These are phyloP conservation scores for Penicillium italicum DNA, from an alignment of 2,329 filamentous ascomycete species.

Conservation along the genomic window DNA sequence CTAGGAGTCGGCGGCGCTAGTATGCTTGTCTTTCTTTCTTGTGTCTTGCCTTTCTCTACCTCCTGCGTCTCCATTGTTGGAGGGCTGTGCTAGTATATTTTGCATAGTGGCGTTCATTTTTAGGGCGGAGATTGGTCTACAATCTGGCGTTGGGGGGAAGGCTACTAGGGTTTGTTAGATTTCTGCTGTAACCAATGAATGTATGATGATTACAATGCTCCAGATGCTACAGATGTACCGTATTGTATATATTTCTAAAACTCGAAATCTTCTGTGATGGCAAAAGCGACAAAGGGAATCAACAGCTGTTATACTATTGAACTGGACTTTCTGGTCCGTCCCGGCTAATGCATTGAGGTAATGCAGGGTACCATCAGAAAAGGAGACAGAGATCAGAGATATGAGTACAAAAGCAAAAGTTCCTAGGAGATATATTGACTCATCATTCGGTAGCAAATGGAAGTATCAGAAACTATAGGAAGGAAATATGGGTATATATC, in stretches of 20 bases:
- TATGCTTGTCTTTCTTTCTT: not conserved
- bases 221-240: no score
- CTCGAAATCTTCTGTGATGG: no score
- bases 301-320: not conserved
- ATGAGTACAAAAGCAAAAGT: not conserved
- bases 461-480: not conserved
- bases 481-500: slow-evolving; percentile 9
- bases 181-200: not conserved
- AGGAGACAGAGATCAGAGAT: not conserved
- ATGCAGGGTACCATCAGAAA: not conserved
- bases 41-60: not conserved
- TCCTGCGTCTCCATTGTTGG: not conserved
- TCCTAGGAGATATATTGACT: not conserved
- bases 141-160: not conserved
- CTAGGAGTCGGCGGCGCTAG: slow-evolving; percentile 33
- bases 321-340: not conserved
- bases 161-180: not conserved
- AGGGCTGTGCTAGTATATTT: not conserved
- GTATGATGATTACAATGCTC: no score
- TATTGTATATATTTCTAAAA: no score
- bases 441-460: not conserved
- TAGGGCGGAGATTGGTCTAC: not conserved
- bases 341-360: not conserved
- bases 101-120: slow-evolving; percentile 2
- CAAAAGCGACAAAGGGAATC: no score